These are phyloP conservation scores for Nakazawaea ernobii DNA, from an alignment of 805 yeast genomes.

Conservation along the genomic window DNA sequence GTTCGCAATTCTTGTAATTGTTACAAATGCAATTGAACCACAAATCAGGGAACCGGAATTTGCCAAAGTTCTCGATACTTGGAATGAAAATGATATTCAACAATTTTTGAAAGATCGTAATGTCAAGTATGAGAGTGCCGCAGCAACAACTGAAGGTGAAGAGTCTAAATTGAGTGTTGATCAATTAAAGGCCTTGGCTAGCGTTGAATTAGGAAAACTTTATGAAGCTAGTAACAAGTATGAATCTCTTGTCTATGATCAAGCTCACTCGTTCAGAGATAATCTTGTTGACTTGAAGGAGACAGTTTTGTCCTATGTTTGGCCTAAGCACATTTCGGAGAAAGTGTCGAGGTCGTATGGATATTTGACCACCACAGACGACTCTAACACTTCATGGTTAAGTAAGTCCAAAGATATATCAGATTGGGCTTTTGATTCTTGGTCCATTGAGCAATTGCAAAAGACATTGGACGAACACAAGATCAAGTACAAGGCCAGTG, in stretches of 20 bases:
- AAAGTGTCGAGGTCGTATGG: slow-evolving; percentile 1
- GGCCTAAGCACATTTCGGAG: slow-evolving; percentile 4
- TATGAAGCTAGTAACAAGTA: slow-evolving; percentile 10
- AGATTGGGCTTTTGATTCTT: slow-evolving; percentile 46
- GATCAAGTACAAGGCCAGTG: slow-evolving; percentile 22
- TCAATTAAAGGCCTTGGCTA: slow-evolving; percentile 21
- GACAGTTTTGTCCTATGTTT: slow-evolving; percentile 16
- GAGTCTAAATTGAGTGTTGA: slow-evolving; percentile 15
- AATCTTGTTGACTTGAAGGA: slow-evolving; percentile 16
- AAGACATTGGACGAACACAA: slow-evolving; percentile 26
- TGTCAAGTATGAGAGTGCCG: slow-evolving; percentile 17
- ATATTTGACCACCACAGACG: slow-evolving; percentile 2
- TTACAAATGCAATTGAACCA: background rate
- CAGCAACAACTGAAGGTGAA: slow-evolving; percentile 18
- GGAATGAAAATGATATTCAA: slow-evolving; percentile 21
- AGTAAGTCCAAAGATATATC: slow-evolving; percentile 11
- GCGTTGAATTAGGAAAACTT: slow-evolving; percentile 22
- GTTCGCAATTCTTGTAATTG: background rate
- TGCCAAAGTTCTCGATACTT: slow-evolving; percentile 9
- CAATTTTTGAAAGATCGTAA: slow-evolving; percentile 26
- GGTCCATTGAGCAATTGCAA: slow-evolving; percentile 32
- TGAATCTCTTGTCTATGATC: background rate
- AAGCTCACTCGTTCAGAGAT: slow-evolving; percentile 9
- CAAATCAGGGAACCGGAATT: slow-evolving; percentile 4
- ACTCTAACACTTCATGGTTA: background rate